Evolutionary conservation across 179 eudicot genomes (phyloP), one percentile per base, ranked within the genome.

Genomic region (Corrigiola litoralis): DNA sequence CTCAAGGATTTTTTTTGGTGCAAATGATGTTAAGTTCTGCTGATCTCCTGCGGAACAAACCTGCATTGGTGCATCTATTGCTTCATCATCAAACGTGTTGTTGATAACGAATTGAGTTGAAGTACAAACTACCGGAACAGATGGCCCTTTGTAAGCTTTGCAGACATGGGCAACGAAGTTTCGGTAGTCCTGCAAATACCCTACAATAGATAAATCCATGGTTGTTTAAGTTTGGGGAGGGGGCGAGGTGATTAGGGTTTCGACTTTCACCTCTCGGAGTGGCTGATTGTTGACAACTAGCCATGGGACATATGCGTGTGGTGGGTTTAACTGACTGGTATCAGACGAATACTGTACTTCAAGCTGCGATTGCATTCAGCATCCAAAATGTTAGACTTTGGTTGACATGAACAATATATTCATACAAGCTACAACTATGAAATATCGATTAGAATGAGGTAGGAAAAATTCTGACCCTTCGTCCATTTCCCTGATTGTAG

Each of bases 221-320:
- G 67, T 18, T 25, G 18, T 14, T 4, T 16, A 47, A 53, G 65
- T 34, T 1, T 2, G 10, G 6, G 48, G 18, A 46, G 5, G 17
- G 10, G 7, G 27, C 36, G 41, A 13, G 4, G 27, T 8, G 52
- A 16, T 5, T 23, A 46, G 27, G 57, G 53, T 41, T 66, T 74
- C 28, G 20, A 49, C 37, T 2, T 0, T 14, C 41, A 87, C 96
- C 70, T 78, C 84, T 69, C 69, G 70, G 31, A 89, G 83, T 17
- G 96, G 83, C 46, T 54, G 76, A 44, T 80, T 77, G 58, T 89
- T 85, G 46, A 89, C 90, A 33, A 85, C 70, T 36, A 89, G 84
- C 96, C 96, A 89, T 17, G 96, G 96, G n/a, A 89, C 96, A 27
- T 65, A 89, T 60, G 61, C 62, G 40, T 77, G 96, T 67, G 88